Base-by-base conservation (phyloP, 176 grass and related monocot species). In the Bonia amplexicaulis region DNA sequence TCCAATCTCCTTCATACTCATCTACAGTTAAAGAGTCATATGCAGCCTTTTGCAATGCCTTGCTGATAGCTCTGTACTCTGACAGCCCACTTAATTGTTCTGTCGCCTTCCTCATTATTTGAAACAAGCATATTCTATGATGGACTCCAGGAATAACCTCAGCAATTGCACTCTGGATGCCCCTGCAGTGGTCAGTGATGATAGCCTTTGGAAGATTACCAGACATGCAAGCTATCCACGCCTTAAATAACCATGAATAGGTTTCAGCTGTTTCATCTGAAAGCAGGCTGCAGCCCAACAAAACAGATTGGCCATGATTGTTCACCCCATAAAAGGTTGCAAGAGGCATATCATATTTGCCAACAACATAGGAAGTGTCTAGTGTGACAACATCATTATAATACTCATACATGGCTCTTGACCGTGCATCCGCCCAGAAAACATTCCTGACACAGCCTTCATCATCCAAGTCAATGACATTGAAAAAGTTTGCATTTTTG, bases 141-240 rank as follows among this genome's bases (percentile, higher is more conserved):
- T 84, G 84, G 69, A 94, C 87, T 84, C 70, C 90, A 59, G 93
- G 96, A 54, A 99, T 66, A 85, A 99, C 91, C 74, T 94, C 91
- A 78, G 88, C 40, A 63, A 99, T 80, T 47, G 93, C 93, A 68
- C 90, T 92, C 68, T 94, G 96, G 67, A 99, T 85, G 77, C 83
- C 87, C 70, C 84, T 95, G 61, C 89, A 96, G 48, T 91, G 90
- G 83, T 95, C 90, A 85, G 91, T 96, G 48, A 99, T 89, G 45
- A 99, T 71, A 68, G 91, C 93, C 72, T 84, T 95, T 27, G 96
- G 96, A 71, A 96, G 86, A 87, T 90, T 88, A 33, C 93, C 96
- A 14, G 88, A 88, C 93, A 95, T 98, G 81, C 96, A 98, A 48
- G 96, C 96, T 84, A 98, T 90, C 91, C 91, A 98, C 68, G 90